Evolutionary conservation across 129 eudicot genomes (phyloP).

Genomic region (Sambucus nigra): DNA sequence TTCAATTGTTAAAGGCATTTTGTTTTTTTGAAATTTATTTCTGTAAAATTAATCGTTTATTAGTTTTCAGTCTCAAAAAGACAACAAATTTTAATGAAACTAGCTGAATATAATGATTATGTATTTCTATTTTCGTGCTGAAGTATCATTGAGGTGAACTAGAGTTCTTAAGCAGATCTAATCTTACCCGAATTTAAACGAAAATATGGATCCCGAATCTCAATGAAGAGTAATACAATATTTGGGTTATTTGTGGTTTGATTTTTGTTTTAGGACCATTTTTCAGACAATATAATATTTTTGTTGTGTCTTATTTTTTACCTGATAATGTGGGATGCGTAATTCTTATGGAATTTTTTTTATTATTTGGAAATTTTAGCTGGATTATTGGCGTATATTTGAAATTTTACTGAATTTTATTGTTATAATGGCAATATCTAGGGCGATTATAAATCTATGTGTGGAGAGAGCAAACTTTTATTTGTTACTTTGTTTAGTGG

Average conservation of each 20-base stretch:
- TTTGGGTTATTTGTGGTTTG: neutral
- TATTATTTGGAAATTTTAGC: neutral
- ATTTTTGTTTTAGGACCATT: neutral
- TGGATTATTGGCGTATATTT: neutral
- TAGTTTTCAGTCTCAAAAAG: neutral
- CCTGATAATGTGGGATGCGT: neutral
- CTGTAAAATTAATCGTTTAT: neutral
- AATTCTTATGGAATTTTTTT: neutral
- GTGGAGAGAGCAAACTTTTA: conserved; percentile 10
- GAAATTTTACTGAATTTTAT: neutral
- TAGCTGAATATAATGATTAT: neutral
- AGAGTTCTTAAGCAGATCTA: neutral
- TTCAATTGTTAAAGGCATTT: neutral
- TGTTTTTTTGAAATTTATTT: no score
- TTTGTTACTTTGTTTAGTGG: conserved; percentile 12
- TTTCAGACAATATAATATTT: neutral
- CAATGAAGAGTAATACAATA: neutral
- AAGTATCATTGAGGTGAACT: neutral
- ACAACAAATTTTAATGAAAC: neutral
- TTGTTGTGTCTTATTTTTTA: neutral
- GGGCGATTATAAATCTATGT: neutral
- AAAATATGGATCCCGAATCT: neutral
- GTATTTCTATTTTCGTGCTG: neutral
- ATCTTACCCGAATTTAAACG: no score
- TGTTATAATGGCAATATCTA: neutral